Evolutionary conservation across 2,329 filamentous ascomycete species (phyloP).

Genomic region (Arthrobotrys pseudoclavata): DNA sequence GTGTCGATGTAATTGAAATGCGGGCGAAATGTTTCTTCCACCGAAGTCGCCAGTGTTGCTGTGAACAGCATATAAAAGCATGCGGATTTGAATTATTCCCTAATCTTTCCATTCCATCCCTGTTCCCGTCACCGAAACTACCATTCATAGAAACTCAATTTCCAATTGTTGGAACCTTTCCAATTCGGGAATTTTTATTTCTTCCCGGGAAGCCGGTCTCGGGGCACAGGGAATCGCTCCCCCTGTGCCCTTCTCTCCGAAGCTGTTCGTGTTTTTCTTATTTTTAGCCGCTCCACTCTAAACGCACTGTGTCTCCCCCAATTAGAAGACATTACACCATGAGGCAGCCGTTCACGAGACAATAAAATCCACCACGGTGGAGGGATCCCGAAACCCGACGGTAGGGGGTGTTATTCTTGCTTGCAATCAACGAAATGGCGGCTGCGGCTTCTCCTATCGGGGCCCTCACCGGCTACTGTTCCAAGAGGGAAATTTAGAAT

Average conservation of each 20-base stretch:
- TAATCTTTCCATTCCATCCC: constrained; percentile 59
- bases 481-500: constrained; percentile 51
- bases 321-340: constrained; percentile 49
- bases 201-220: constrained; percentile 43
- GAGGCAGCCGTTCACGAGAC: constrained; percentile 60
- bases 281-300: constrained; percentile 56
- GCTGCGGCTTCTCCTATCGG: constrained; percentile 59
- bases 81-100: constrained; percentile 46
- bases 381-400: constrained; percentile 59
- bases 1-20: constrained; percentile 43
- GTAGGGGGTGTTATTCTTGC: constrained; percentile 41
- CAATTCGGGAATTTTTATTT: constrained; percentile 46
- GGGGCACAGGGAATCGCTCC: constrained; percentile 56
- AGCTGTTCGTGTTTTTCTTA: constrained; percentile 46
- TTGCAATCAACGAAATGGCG: constrained; percentile 52
- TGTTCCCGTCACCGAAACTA: constrained; percentile 57
- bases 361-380: constrained; percentile 43
- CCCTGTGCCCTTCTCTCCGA: constrained; percentile 41
- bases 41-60: constrained; percentile 39
- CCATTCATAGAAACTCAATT: constrained; percentile 53
- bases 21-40: constrained; percentile 29
- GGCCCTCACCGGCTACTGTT: constrained; percentile 52
- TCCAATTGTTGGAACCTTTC: constrained; percentile 40
- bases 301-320: constrained; percentile 42
- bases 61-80: constrained; percentile 56